Percentiles rank a stretch among this genome's conserved stretches.
phyloP scores from a whole-genome alignment of 768 basidiomycete genomes.

The Punctularia strigosozonata region DNA sequence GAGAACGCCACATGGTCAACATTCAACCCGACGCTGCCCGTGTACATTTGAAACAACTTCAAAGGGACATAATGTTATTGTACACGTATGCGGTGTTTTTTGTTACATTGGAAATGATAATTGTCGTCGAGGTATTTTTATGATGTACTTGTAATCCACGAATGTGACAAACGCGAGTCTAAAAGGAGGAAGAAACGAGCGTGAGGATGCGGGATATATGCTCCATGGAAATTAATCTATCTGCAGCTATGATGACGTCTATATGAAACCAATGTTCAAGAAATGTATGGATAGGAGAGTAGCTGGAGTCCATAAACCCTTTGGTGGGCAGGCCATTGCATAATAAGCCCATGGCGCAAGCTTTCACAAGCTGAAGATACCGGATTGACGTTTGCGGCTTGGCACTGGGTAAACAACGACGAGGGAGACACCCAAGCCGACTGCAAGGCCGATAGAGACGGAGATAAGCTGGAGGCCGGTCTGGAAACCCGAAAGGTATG shows the following conservation, averaged over 20 bases:
- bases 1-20: slow-evolving; percentile 62
- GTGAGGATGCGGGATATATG: not conserved
- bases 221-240: not conserved
- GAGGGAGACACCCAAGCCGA: slow-evolving; percentile 64
- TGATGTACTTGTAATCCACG: no score
- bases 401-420: slow-evolving; percentile 55
- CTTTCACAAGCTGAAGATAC: slow-evolving; percentile 46
- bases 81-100: no score
- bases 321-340: not conserved
- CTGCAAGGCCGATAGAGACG: slow-evolving; percentile 69
- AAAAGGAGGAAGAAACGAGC: not conserved
- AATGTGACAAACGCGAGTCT: no score
- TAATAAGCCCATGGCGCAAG: not conserved
- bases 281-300: not conserved
- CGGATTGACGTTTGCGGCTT: slow-evolving; percentile 42
- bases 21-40: slow-evolving; percentile 66
- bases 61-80: no score
- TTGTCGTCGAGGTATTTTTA: no score
- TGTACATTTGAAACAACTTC: slow-evolving; percentile 65
- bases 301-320: not conserved
- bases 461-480: slow-evolving; percentile 68
- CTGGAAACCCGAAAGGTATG: slow-evolving; percentile 57
- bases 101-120: no score
- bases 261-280: not conserved
- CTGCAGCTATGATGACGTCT: not conserved